These are phyloP conservation scores for Flaveria floridana DNA, from an alignment of 140 eudicot species.

Conservation along the genomic window DNA sequence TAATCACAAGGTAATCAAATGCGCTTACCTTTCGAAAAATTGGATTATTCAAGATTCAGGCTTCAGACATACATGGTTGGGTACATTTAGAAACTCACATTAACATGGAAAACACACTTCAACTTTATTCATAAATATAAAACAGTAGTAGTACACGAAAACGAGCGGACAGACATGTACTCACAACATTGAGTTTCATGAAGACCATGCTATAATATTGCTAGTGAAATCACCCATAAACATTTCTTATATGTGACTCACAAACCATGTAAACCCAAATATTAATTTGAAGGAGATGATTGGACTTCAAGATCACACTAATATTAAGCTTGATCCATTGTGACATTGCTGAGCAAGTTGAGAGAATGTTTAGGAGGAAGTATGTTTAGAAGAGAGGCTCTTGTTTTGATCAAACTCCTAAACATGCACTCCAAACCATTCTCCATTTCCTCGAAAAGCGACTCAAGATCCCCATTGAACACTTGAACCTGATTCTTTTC, in stretches of 20 bases:
- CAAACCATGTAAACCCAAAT: conserved; percentile 27
- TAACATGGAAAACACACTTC: conserved; percentile 32
- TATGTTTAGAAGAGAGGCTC: conserved; percentile 46
- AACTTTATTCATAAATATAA: conserved; percentile 36
- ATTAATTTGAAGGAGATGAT: conserved; percentile 3
- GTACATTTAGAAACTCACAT: conserved; percentile 27
- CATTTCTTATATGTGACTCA: conserved; percentile 35
- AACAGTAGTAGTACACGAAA: conserved; percentile 35
- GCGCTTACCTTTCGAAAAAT: conserved; percentile 2
- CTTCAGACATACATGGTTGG: conserved; percentile 17
- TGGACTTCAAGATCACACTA: background rate
- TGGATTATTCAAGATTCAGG: conserved; percentile 28
- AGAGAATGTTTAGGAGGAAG: conserved; percentile 43
- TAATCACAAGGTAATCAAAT: background rate
- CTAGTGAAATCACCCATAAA: conserved; percentile 24
- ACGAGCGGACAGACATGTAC: conserved; percentile 33
- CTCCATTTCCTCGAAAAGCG: conserved; percentile 45
- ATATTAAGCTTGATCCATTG: conserved; percentile 40
- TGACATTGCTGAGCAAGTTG: conserved; percentile 33
- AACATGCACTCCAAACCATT: conserved; percentile 46
- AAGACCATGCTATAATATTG: conserved; percentile 28
- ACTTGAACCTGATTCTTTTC: conserved; percentile 36
- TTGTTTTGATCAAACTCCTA: conserved; percentile 46
- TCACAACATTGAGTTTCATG: conserved; percentile 32
- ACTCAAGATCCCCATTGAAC: conserved; percentile 41